Base-by-base conservation (phyloP, 306 rosid genomes). In the Rosa rugosa region DNA sequence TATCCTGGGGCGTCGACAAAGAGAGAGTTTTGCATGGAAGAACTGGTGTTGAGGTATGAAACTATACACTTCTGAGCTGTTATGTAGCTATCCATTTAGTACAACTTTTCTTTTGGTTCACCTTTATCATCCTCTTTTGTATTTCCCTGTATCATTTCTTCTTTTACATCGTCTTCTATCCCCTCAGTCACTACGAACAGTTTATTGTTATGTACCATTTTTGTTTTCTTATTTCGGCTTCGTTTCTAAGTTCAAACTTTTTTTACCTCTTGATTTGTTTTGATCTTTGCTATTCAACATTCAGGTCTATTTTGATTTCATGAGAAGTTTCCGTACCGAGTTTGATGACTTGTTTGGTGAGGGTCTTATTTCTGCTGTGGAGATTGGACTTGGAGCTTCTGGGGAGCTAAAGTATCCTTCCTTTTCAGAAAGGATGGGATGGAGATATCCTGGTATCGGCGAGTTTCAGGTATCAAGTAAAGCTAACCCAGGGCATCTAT, bases 371-470 rank as follows among this genome's bases (percentile, higher is more conserved):
- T 91, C 88, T 91, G 89, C 92, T 17, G 82, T 95, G 70, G 99
- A 95, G 83, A 83, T 93, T 73, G 98, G 99, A 62, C 94, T 95
- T 42, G 99, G 99, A 75, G 90, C 94, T 75, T 91, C 93, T 51
- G 99, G 99, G 79, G 99, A 95, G 84, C 93, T 95, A 72, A 95
- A 89, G 84, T 95, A 95, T 86, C 99, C 99, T 83, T 92, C 99
- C 27, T 91, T 87, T 80, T 84, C 98, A 27, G 97, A 85, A 85
- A 88, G 93, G 82, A 87, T 95, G 92, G 99, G 99, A 23, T 95
- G 99, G 99, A 91, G 91, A 70, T 95, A 92, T 81, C 99, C 99
- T 84, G 99, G 99, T 83, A 85, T 95, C 79, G 99, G 99, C 84
- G 98, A 95, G 96, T 95, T 95, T 88, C 99, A 95, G 99, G 99